phyloP scores from a whole-genome alignment of 768 basidiomycete species.

The Hypholoma fasciculare region DNA sequence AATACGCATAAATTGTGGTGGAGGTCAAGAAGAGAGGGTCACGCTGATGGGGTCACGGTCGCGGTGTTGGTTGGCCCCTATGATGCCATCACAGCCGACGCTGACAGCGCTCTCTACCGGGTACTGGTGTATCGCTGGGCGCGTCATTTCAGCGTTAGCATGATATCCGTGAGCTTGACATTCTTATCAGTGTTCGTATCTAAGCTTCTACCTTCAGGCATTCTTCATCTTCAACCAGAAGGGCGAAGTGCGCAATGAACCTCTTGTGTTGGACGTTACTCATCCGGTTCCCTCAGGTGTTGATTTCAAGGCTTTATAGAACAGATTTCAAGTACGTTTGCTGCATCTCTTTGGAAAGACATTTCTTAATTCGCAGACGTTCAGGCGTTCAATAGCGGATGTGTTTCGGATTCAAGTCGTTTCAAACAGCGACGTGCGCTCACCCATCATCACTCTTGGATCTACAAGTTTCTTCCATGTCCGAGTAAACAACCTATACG shows the following conservation, averaged over 20 bases:
- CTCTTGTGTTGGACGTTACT: neutral
- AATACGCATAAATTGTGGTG: no score
- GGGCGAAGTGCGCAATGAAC: conserved; percentile 73
- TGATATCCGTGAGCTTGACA: conserved; percentile 22
- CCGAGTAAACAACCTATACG: conserved; percentile 90
- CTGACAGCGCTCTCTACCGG: neutral
- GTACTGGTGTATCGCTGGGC: no score
- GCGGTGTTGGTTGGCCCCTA: no score
- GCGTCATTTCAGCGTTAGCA: conserved; percentile 3
- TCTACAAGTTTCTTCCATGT: conserved; percentile 99
- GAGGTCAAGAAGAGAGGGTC: no score
- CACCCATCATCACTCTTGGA: conserved; percentile 95
- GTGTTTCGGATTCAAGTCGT: conserved; percentile 99
- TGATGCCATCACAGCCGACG: neutral
- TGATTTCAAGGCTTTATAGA: conserved; percentile 94
- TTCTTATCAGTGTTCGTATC: neutral
- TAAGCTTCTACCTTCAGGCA: conserved; percentile 53
- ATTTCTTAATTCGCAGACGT: conserved; percentile 10
- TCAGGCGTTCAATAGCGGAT: conserved; percentile 92
- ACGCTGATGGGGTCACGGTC: no score
- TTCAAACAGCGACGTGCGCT: conserved; percentile 94
- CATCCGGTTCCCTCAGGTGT: conserved; percentile 53
- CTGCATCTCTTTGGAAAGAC: conserved; percentile 1
- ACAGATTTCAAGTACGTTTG: conserved; percentile 89
- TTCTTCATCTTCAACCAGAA: conserved; percentile 99